Conservation (phyloP, 2,329 filamentous ascomycete species). For the Botrytis medusae region DNA sequence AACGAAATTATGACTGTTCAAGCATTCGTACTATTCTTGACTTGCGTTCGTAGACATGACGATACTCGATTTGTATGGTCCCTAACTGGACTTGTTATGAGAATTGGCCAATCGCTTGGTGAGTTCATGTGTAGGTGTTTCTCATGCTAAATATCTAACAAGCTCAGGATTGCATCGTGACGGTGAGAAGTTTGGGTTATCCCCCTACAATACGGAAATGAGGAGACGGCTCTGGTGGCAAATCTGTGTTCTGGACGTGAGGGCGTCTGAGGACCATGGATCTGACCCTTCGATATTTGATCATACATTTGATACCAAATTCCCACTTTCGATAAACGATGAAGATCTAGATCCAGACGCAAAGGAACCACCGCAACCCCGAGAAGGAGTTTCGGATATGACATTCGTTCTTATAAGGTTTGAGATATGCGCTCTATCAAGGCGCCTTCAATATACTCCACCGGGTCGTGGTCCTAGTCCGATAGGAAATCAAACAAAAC, state of each 20-base stretch:
- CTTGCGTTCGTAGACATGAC: conserved; percentile 51
- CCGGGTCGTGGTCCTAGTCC: conserved; percentile 27
- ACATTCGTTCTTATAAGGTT: conserved; percentile 43
- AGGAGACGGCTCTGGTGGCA: conserved; percentile 61
- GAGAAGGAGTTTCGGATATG: conserved; percentile 42
- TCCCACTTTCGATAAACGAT: conserved; percentile 52
- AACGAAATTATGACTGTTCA: conserved; percentile 55
- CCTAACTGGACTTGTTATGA: conserved; percentile 56
- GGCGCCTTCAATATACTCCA: conserved; percentile 33
- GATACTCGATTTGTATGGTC: conserved; percentile 52
- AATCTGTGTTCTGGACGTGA: conserved; percentile 57
- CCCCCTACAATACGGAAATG: conserved; percentile 61
- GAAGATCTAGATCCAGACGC: conserved; percentile 46
- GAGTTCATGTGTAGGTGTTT: not conserved
- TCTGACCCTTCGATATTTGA: conserved; percentile 59
- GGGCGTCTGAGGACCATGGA: conserved; percentile 63
- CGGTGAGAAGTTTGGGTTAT: conserved; percentile 52
- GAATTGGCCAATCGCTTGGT: conserved; percentile 56
- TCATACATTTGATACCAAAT: conserved; percentile 58
- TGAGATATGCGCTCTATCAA: conserved; percentile 37
- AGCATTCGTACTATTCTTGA: conserved; percentile 56
- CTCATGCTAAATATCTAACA: not conserved
- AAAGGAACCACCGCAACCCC: conserved; percentile 29
- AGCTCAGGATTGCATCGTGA: conserved; percentile 53
- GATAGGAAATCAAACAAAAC: conserved; percentile 2